Conservation (phyloP, 2,329 filamentous ascomycete species). For the Alternaria hordeiaustralica region DNA sequence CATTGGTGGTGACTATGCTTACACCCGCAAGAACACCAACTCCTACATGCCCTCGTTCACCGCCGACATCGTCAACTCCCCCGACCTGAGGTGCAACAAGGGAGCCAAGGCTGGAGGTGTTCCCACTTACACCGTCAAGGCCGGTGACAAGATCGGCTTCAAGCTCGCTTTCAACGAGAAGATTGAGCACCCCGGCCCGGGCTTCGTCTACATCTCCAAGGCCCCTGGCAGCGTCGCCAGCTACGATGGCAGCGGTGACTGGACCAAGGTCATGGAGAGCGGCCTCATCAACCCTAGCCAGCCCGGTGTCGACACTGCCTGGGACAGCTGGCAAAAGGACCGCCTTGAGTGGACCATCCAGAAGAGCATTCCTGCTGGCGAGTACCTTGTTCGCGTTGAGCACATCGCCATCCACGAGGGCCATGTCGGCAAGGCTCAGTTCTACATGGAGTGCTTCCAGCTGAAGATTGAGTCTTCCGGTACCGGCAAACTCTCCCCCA, state of each 20-base stretch:
- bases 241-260: constrained; percentile 68
- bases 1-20: constrained; percentile 44
- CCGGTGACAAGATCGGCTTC: constrained; percentile 59
- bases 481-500: constrained; percentile 52
- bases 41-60: constrained; percentile 42
- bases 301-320: constrained; percentile 30
- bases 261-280: constrained; percentile 45
- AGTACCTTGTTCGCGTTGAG: constrained; percentile 47
- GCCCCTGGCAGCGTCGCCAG: constrained; percentile 70
- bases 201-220: constrained; percentile 50
- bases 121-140: constrained; percentile 45
- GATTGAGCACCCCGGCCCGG: constrained; percentile 52
- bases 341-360: constrained; percentile 38
- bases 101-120: constrained; percentile 43
- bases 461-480: constrained; percentile 54
- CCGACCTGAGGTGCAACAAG: constrained; percentile 47
- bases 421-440: constrained; percentile 40
- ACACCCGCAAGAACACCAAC: constrained; percentile 46
- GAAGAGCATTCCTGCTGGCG: constrained; percentile 46
- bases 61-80: constrained; percentile 40
- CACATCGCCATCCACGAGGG: constrained; percentile 44
- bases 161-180: constrained; percentile 59
- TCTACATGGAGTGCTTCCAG: constrained; percentile 52
- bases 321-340: constrained; percentile 50
- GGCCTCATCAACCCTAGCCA: constrained; percentile 36